Evolutionary conservation across 129 eudicot genomes (phyloP).

Genomic region (Flaveria sonorensis): DNA sequence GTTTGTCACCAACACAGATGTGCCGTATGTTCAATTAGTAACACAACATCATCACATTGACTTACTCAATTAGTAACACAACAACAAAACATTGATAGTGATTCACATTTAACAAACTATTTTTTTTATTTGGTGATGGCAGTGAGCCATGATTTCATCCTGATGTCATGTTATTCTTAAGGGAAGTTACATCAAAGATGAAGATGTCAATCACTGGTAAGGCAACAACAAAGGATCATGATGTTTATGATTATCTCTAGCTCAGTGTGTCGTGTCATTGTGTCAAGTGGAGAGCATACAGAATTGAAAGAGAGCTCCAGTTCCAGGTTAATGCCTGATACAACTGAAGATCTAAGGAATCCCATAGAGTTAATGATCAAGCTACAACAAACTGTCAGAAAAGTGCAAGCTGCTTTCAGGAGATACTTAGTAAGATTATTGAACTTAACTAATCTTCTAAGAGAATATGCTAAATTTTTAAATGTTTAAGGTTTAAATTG

Average conservation of each 20-base stretch:
- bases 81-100: too few species aligned
- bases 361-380: conserved; percentile 25
- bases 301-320: conserved; percentile 48
- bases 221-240: too few species aligned
- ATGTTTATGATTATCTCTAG: conserved; percentile 50
- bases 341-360: conserved; percentile 32
- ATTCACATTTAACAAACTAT: conserved; percentile 2
- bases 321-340: conserved; percentile 40
- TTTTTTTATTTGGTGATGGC: neutral
- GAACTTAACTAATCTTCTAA: conserved; percentile 4
- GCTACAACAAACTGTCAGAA: conserved; percentile 77
- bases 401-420: conserved; percentile 92
- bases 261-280: conserved; percentile 45
- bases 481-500: neutral
- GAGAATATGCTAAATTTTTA: conserved; percentile 6
- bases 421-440: conserved; percentile 78
- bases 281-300: conserved; percentile 40
- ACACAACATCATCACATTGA: too few species aligned
- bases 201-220: too few species aligned
- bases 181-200: too few species aligned
- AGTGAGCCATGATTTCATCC: too few species aligned
- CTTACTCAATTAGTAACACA: too few species aligned
- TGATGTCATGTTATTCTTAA: too few species aligned
- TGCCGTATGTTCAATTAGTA: too few species aligned
- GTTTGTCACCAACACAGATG: too few species aligned